These are phyloP conservation scores for Penicillium odoratum DNA, from an alignment of 495 filamentous ascomycete genomes.

Conservation along the genomic window DNA sequence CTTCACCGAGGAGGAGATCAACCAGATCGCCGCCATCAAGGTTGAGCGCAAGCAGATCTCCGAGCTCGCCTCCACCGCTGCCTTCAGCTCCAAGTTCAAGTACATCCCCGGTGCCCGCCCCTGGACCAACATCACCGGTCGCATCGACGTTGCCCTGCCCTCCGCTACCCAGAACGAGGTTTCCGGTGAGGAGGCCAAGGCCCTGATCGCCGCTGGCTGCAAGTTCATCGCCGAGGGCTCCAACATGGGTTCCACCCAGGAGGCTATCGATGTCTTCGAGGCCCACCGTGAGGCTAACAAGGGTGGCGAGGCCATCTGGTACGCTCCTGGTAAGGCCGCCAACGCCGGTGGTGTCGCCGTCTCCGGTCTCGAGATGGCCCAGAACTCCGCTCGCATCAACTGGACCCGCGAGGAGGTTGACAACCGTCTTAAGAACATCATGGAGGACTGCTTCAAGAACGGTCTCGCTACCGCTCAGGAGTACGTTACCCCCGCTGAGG, in stretches of 20 bases:
- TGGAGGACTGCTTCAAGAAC: slow-evolving; percentile 91
- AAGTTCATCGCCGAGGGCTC: slow-evolving; percentile 94
- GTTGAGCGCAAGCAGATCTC: slow-evolving; percentile 80
- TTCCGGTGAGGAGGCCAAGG: slow-evolving; percentile 80
- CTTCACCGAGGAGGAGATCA: slow-evolving; percentile 77
- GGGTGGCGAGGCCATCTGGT: slow-evolving; percentile 78
- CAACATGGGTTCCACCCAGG: slow-evolving; percentile 99
- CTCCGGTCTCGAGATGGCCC: slow-evolving; percentile 97
- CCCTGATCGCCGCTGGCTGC: slow-evolving; percentile 71
- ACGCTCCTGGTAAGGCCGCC: slow-evolving; percentile 89
- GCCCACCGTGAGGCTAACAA: slow-evolving; percentile 68
- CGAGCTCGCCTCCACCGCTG: slow-evolving; percentile 51
- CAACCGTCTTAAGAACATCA: slow-evolving; percentile 86
- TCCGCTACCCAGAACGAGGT: slow-evolving; percentile 98
- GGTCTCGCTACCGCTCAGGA: slow-evolving; percentile 86
- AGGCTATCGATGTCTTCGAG: slow-evolving; percentile 94
- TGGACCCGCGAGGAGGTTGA: slow-evolving; percentile 94
- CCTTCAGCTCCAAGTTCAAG: slow-evolving; percentile 68
- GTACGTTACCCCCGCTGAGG: slow-evolving; percentile 75
- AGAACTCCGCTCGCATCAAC: slow-evolving; percentile 82
- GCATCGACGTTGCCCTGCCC: slow-evolving; percentile 89
- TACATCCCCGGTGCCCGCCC: slow-evolving; percentile 88
- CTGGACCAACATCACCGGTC: slow-evolving; percentile 77
- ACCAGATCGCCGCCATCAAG: slow-evolving; percentile 79
- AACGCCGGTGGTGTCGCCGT: slow-evolving; percentile 98